Percentiles rank a stretch among this genome's conserved stretches.
Conservation (phyloP, 306 rosid genomes). For the Senna tora region DNA sequence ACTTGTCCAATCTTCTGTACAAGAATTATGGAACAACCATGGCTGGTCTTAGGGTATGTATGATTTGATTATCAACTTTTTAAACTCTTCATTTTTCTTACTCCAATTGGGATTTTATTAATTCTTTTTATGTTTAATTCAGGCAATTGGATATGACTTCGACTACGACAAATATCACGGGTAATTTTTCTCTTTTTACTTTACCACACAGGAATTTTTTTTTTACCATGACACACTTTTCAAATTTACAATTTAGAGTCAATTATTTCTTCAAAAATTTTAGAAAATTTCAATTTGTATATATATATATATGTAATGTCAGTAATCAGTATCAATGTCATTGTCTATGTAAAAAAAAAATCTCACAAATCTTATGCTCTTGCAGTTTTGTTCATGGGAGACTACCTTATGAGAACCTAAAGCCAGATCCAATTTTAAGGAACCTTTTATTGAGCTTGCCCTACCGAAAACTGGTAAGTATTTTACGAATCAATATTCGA, state of each 20-base stretch:
- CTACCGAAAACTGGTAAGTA: constrained; percentile 74
- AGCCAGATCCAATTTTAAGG: constrained; percentile 82
- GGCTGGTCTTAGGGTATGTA: constrained; percentile 99
- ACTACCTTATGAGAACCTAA: constrained; percentile 84
- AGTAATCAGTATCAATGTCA: too few species aligned
- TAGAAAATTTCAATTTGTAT: too few species aligned
- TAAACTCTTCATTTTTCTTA: neutral
- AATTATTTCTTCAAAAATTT: too few species aligned
- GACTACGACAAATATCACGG: constrained; percentile 93
- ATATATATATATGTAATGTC: too few species aligned
- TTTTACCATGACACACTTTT: too few species aligned
- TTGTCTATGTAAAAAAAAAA: too few species aligned
- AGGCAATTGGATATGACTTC: constrained; percentile 95
- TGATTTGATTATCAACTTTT: neutral
- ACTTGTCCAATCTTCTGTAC: constrained; percentile 71
- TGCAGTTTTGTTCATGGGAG: constrained; percentile 91
- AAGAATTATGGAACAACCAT: constrained; percentile 92
- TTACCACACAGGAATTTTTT: too few species aligned
- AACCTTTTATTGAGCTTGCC: constrained; percentile 78
- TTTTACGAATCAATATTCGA: too few species aligned
- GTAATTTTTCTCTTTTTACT: constrained; percentile 38
- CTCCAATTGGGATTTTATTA: neutral
- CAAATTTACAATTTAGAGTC: too few species aligned
- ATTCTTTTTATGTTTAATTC: constrained; percentile 37
- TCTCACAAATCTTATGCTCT: too few species aligned